These are phyloP conservation scores for Periconia macrospinosa DNA, from an alignment of 2,329 filamentous ascomycete species.

Conservation along the genomic window DNA sequence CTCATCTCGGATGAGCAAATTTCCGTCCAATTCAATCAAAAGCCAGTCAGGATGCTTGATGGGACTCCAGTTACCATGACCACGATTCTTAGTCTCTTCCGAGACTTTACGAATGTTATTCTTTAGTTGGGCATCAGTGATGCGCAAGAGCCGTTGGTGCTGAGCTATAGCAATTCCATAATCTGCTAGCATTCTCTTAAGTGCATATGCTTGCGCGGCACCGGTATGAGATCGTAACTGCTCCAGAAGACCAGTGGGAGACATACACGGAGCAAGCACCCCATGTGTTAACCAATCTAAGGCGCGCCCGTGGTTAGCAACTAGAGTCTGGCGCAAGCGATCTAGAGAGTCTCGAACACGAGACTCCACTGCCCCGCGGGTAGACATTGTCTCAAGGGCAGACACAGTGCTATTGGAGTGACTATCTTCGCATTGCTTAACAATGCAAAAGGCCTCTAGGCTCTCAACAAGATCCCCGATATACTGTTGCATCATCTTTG, in stretches of 20 bases:
- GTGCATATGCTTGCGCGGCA: constrained; percentile 32
- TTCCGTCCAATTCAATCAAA: constrained; percentile 66
- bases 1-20: constrained; percentile 63
- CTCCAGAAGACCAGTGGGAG: constrained; percentile 49
- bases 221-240: constrained; percentile 47
- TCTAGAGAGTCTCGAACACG: constrained; percentile 4
- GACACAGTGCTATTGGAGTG: constrained; percentile 34
- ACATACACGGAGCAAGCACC: constrained; percentile 52
- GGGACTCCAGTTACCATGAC: constrained; percentile 61
- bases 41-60: constrained; percentile 62
- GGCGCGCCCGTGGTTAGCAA: constrained; percentile 24
- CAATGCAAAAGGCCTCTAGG: not conserved
- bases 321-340: constrained; percentile 9
- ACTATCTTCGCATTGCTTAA: not conserved
- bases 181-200: constrained; percentile 46
- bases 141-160: constrained; percentile 50
- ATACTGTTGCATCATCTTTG: not conserved
- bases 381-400: constrained; percentile 4
- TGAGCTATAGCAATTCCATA: constrained; percentile 51
- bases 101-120: constrained; percentile 23
- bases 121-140: constrained; percentile 39
- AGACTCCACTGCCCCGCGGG: constrained; percentile 14
- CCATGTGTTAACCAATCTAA: constrained; percentile 47
- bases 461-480: not conserved
- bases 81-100: constrained; percentile 52